Conservation (phyloP, 768 basidiomycete species). For the Suillus hirtellus region DNA sequence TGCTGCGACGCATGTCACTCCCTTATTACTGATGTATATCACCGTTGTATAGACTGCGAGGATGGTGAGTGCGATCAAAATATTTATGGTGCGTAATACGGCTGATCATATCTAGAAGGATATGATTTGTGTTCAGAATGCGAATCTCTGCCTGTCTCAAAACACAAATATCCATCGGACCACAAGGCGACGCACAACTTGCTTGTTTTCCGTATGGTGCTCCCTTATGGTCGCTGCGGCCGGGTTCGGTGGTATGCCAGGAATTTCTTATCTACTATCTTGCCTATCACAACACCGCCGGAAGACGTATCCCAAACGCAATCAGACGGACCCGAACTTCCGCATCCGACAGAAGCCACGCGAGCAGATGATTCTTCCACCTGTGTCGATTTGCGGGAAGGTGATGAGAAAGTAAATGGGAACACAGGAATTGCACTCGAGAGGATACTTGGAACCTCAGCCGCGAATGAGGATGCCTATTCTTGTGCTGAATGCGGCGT, state of each 20-base stretch:
- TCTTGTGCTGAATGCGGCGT: not conserved
- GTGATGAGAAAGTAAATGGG: not conserved
- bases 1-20: no score
- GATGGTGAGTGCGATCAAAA: no score
- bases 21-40: no score
- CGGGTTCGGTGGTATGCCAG: not conserved
- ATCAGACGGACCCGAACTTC: not conserved
- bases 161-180: not conserved
- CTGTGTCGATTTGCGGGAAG: not conserved
- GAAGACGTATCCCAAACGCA: not conserved
- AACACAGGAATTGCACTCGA: not conserved
- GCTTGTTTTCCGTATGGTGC: not conserved
- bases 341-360: not conserved
- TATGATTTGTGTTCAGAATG: constrained; percentile 2
- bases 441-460: not conserved
- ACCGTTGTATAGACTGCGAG: no score
- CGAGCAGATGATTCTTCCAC: not conserved
- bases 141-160: not conserved
- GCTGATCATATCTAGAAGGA: not conserved
- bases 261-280: not conserved
- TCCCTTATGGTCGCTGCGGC: not conserved
- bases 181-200: not conserved
- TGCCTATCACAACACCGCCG: not conserved
- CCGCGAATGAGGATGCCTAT: not conserved
- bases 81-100: no score